Evolutionary conservation across 495 filamentous ascomycete species (phyloP).

Genomic region (Talaromyces adpressus): DNA sequence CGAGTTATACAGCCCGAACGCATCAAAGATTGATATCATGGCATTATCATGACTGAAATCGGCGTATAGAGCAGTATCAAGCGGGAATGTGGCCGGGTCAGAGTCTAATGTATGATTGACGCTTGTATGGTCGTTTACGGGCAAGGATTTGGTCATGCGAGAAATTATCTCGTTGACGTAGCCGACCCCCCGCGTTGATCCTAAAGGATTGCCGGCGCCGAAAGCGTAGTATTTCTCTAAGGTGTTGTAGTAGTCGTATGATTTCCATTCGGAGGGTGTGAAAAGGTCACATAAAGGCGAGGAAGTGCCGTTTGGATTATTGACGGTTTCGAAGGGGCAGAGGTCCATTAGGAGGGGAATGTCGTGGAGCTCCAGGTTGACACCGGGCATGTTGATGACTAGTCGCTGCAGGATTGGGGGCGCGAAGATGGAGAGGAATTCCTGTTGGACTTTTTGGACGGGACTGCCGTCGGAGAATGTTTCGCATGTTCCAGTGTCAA

Average conservation of each 20-base stretch:
- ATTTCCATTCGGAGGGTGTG: slow-evolving; percentile 56
- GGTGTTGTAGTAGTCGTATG: slow-evolving; percentile 70
- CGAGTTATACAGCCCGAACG: slow-evolving; percentile 65
- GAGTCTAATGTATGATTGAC: slow-evolving; percentile 68
- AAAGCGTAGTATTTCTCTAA: slow-evolving; percentile 78
- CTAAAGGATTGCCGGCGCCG: slow-evolving; percentile 66
- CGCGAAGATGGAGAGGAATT: slow-evolving; percentile 51
- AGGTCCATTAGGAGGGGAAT: slow-evolving; percentile 73
- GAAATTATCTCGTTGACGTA: slow-evolving; percentile 80
- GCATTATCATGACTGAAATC: slow-evolving; percentile 89
- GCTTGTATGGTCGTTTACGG: slow-evolving; percentile 62
- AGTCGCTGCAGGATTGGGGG: slow-evolving; percentile 56
- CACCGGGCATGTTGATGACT: slow-evolving; percentile 52
- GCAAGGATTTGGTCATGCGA: slow-evolving; percentile 52
- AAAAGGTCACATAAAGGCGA: slow-evolving; percentile 72
- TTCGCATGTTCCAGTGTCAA: slow-evolving; percentile 63
- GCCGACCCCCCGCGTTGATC: slow-evolving; percentile 74
- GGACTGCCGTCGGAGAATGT: slow-evolving; percentile 46
- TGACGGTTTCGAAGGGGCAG: slow-evolving; percentile 74
- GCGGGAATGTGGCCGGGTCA: slow-evolving; percentile 56
- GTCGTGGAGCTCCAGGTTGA: slow-evolving; percentile 49
- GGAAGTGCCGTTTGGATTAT: slow-evolving; percentile 21
- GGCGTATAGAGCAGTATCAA: slow-evolving; percentile 59
- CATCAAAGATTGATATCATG: slow-evolving; percentile 64
- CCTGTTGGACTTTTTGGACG: slow-evolving; percentile 39